Percentiles rank a stretch among this genome's conserved stretches.
phyloP scores from a whole-genome alignment of 228 moss, liverwort and hornwort genomes.

The Sphagnum fallax region DNA sequence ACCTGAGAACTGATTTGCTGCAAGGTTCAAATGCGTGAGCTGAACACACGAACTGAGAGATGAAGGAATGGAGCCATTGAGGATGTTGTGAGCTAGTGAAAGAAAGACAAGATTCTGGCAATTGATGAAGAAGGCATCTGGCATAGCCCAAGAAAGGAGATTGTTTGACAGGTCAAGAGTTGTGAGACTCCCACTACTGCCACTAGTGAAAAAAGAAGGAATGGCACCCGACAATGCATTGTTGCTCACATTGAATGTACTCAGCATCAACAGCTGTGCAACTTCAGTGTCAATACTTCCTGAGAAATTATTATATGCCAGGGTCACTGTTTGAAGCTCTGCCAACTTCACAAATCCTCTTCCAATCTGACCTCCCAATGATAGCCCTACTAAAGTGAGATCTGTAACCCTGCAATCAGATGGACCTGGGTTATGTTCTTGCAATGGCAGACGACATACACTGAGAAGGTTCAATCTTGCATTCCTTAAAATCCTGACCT shows the following conservation, averaged over 20 bases:
- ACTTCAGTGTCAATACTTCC: slow-evolving; percentile 62
- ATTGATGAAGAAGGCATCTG: slow-evolving; percentile 51
- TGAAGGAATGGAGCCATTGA: slow-evolving; percentile 63
- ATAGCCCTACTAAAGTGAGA: slow-evolving; percentile 58
- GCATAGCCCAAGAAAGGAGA: slow-evolving; percentile 53
- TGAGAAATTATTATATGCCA: slow-evolving; percentile 70
- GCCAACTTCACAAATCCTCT: slow-evolving; percentile 76
- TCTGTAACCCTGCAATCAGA: slow-evolving; percentile 57
- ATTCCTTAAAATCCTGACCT: too few relatives aligned
- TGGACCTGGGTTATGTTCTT: not conserved
- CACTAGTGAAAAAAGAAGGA: slow-evolving; percentile 46
- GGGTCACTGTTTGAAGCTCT: slow-evolving; percentile 61
- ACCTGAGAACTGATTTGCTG: slow-evolving; percentile 68
- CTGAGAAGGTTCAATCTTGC: too few relatives aligned
- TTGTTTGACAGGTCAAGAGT: slow-evolving; percentile 78
- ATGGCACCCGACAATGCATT: slow-evolving; percentile 68
- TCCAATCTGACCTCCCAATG: slow-evolving; percentile 74
- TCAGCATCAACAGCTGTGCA: slow-evolving; percentile 46
- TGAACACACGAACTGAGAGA: slow-evolving; percentile 58
- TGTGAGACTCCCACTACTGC: slow-evolving; percentile 34
- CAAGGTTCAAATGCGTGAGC: slow-evolving; percentile 60
- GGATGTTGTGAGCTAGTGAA: slow-evolving; percentile 49
- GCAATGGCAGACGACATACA: not conserved
- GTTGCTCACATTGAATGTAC: slow-evolving; percentile 65
- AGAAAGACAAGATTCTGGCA: slow-evolving; percentile 64